Evolutionary conservation across 2,329 filamentous ascomycete species (phyloP), one percentile per base, ranked within the genome.

Genomic region (Penicillium paneum): DNA sequence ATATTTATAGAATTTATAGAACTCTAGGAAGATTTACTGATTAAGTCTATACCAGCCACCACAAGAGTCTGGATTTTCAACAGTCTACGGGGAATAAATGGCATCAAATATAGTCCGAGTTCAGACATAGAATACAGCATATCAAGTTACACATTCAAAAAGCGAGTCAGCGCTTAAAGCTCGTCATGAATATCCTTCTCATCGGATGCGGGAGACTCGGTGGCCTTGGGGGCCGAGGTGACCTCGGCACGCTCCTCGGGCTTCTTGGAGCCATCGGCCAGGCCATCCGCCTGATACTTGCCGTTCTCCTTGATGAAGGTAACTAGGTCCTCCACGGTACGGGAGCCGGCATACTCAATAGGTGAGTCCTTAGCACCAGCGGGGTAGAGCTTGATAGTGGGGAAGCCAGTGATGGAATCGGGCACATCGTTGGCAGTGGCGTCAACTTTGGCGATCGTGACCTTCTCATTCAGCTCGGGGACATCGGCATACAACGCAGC

Each of bases 371-470:
- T 99, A 77, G 83, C 82, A 69, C 91, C 92, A 67, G 94, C 94
- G 62, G 90, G 85, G 88, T 86, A 99, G 65, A 99, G 85, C 85
- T 97, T 97, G 84, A 99, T 97, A 75, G 94, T 99, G 54, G 94
- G 94, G 88, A 99, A 99, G 62, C 94, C 94, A 76, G 90, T 85
- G 71, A 99, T 91, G 80, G 96, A 90, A 76, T 97, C 93, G 55
- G 94, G 94, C 55, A 97, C 90, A 68, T 99, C 94, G 81, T 99
- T 99, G 79, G 79, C 78, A 59, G 94, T 99, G 56, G 94, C 94
- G 71, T 99, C 94, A 65, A 99, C 88, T 88, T 99, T 99, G 78
- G 80, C 88, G 81, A 85, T 85, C 67, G 78, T 83, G 76, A 84
- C 85, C 81, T 85, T 81, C 68, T 80, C 74, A 60, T 73, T 73